Base-by-base conservation (phyloP, 164 flowering plant species). In the Sedum album region DNA sequence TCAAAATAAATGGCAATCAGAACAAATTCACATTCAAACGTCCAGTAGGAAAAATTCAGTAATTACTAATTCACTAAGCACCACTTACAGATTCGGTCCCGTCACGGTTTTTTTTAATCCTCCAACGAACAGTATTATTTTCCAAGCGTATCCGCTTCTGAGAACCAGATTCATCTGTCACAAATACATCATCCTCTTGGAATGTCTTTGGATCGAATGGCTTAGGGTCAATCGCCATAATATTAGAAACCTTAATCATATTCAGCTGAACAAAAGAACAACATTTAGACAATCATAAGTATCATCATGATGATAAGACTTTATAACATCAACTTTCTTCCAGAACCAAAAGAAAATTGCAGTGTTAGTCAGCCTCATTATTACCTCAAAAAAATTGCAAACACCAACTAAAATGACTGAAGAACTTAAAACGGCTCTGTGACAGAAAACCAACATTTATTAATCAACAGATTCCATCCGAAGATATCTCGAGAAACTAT, bases 41-140 rank as follows among this genome's bases (percentile, higher is more conserved):
- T 46, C 17, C 51, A 15, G n/a, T 15, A 14, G n/a, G 51, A 46
- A 28, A 60, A 5, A 13, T 5, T 60, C 36, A 28, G 28, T 60
- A 33, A 35, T 7, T 35, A 35, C 7, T 35, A n/a, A 62, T 31
- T 31, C 7, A 68, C 5, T 39, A 36, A 3, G 10, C 5, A 63
- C 66, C 41, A 85, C 99, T 88, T 81, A 94, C 97, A 77, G 89
- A 73, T 51, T 60, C 68, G 31, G 84, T 79, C 73, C 97, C 99
- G 85, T 90, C 86, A 38, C 84, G 80, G 30, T 80, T 88, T 68
- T 77, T 85, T 60, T 84, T 84, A 69, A 63, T 79, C 85, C 96
- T 90, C 96, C 96, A 91, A n/a, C 99, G 92, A 21, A 92, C 97
- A 77, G 90, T 86, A 73, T 94, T 94, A 75, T 92, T 91, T 60